A percentile compares a stretch with the other conserved stretches of the same genome.
phyloP scores from a whole-genome alignment of 2,329 filamentous ascomycete genomes.

The Bipolaris oryzae region DNA sequence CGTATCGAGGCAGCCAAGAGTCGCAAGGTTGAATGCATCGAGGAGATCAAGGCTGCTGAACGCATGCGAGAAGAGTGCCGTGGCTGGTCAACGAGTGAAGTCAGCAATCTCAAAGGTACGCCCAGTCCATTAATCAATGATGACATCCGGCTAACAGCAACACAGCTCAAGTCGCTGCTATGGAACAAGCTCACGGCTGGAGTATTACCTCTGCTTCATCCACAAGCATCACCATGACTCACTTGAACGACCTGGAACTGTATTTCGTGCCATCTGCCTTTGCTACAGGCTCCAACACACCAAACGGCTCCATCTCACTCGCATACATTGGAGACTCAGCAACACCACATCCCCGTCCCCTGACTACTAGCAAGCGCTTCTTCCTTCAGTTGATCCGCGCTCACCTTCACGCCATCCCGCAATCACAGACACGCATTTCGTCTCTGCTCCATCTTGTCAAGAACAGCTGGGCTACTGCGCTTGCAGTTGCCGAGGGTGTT shows the following conservation, averaged over 20 bases:
- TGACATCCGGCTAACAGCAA: conserved; percentile 45
- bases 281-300: conserved; percentile 51
- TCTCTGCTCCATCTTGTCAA: conserved; percentile 66
- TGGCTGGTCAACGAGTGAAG: conserved; percentile 85
- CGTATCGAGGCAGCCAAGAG: conserved; percentile 67
- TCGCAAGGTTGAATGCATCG: conserved; percentile 71
- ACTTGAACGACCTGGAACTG: conserved; percentile 73
- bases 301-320: conserved; percentile 64
- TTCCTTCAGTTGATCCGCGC: conserved; percentile 75
- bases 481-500: conserved; percentile 64
- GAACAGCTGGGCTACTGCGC: conserved; percentile 69
- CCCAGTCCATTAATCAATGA: not conserved
- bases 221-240: conserved; percentile 71
- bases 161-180: conserved; percentile 66
- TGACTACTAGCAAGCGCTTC: conserved; percentile 73
- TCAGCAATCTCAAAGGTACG: conserved; percentile 77
- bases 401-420: conserved; percentile 66
- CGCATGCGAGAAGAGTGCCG: conserved; percentile 84
- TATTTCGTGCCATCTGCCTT: conserved; percentile 73
- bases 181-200: conserved; percentile 75
- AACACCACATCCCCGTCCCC: conserved; percentile 59
- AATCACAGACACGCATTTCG: conserved; percentile 62
- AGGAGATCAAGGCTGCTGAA: conserved; percentile 82
- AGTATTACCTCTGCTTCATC: conserved; percentile 68
- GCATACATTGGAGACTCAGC: conserved; percentile 69